Base-by-base conservation (phyloP, 805 yeast genomes). In the Brettanomyces sp. region DNA sequence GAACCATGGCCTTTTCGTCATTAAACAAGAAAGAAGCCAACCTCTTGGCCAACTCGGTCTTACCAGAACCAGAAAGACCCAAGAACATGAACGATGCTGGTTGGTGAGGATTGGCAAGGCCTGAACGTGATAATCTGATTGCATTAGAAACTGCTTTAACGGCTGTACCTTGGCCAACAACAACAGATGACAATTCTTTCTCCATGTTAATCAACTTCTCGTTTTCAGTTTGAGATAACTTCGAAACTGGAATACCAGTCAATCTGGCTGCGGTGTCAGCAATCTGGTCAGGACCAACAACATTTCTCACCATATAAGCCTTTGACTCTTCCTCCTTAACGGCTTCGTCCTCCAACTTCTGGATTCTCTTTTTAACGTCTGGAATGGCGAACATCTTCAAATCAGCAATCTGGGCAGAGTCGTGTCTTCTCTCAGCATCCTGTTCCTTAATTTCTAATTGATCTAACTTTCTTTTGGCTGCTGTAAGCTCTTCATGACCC, bases 371-470 rank as follows among this genome's bases (percentile, higher is more conserved):
- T 66, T 82, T 74, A 48, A 93, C 73, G 58, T 91, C 96, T 7
- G 99, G 99, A 59, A 93, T 93, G 25, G 98, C 99, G 72, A 88
- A 93, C 72, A 90, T 93, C 65, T 96, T 79, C 64, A 93, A 75
- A 67, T 93, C 99, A 21, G 99, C 98, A 45, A 95, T 95, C 9
- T 96, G 76, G 5, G 84, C 91, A 33, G 89, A 87, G 63, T 93
- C 99, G 52, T 86, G 86, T 62, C 97, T 84, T 75, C 99, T 87
- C 65, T 91, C 98, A 23, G 99, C 99, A 67, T 93, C 98, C 46
- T 72, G 75, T 4, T 98, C 98, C 68, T 93, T 93, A 62, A 77
- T 80, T 61, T 88, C 95, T 58, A 93, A 74, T 53, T 93, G 98
- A 57, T 91, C 97, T 54, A 93, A 74, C 65, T 85, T 87, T 68